Evolutionary conservation across 2,329 filamentous ascomycete species (phyloP).

Genomic region (Ophiosphaerella herpotricha): DNA sequence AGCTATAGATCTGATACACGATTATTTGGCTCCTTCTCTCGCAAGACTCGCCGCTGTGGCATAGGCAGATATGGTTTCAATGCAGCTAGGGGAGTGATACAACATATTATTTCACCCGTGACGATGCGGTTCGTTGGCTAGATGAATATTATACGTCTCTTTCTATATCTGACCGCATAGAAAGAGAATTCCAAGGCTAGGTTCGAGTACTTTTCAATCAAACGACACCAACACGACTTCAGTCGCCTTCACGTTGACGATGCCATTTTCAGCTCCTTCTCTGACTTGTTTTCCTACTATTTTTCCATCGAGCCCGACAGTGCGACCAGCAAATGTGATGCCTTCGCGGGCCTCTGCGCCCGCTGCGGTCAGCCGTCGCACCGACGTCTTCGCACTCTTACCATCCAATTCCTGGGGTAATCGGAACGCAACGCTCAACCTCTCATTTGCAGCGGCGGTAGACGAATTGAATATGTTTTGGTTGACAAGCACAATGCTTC

Average conservation of each 20-base stretch:
- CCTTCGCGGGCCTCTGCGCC: conserved; percentile 14
- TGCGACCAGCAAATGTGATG: conserved; percentile 13
- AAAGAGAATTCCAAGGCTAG: too few species aligned
- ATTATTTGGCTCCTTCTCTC: too few species aligned
- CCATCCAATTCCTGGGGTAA: conserved; percentile 6
- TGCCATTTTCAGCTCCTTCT: conserved; percentile 5
- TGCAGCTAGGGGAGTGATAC: too few species aligned
- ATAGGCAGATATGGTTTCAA: too few species aligned
- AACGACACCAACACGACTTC: conserved; percentile 10
- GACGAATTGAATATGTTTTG: conserved; percentile 20
- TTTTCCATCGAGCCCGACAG: conserved; percentile 10
- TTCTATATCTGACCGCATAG: too few species aligned
- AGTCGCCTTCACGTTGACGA: conserved; percentile 13
- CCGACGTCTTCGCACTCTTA: conserved; percentile 2
- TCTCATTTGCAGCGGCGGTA: conserved; percentile 2
- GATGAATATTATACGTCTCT: too few species aligned
- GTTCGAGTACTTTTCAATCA: background rate
- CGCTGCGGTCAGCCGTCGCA: conserved; percentile 13
- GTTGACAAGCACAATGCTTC: conserved; percentile 19
- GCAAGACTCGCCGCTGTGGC: too few species aligned
- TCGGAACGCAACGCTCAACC: conserved; percentile 8
- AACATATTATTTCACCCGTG: too few species aligned
- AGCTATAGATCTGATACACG: too few species aligned
- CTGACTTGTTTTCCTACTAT: conserved; percentile 6
- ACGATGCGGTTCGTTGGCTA: too few species aligned